Evolutionary conservation across 2,329 filamentous ascomycete genomes (phyloP).

Genomic region (Pestalotiopsis sp.): DNA sequence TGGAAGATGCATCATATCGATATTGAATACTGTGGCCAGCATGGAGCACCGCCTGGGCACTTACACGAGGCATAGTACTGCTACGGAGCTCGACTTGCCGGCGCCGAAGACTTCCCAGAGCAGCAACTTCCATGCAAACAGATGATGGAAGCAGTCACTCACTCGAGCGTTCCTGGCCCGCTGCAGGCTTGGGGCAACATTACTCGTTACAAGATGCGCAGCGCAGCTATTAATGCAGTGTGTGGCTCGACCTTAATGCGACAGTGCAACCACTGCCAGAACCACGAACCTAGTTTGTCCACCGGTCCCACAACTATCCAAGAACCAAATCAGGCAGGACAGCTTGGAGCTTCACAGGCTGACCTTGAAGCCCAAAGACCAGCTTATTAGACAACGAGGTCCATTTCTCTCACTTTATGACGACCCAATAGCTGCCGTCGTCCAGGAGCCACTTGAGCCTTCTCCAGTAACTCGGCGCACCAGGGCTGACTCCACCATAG

Average conservation of each 20-base stretch:
- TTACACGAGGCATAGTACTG: neutral
- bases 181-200: neutral
- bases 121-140: neutral
- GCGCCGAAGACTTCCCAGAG: neutral
- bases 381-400: neutral
- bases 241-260: neutral
- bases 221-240: neutral
- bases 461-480: neutral
- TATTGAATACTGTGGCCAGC: too few species aligned
- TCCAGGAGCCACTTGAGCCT: neutral
- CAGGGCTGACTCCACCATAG: neutral
- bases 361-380: neutral
- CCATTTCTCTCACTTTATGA: neutral
- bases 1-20: too few species aligned
- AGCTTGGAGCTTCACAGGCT: neutral
- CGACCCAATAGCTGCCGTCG: neutral
- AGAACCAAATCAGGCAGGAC: constrained; percentile 3
- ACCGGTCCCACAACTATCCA: constrained; percentile 4
- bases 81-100: neutral
- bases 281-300: neutral
- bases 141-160: neutral
- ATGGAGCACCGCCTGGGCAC: too few species aligned
- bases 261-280: neutral
- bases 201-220: neutral
- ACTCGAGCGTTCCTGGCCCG: neutral